Evolutionary conservation across 1,284 basidiomycete genomes (phyloP).

Genomic region (Melanopsichium pennsylvanicum): DNA sequence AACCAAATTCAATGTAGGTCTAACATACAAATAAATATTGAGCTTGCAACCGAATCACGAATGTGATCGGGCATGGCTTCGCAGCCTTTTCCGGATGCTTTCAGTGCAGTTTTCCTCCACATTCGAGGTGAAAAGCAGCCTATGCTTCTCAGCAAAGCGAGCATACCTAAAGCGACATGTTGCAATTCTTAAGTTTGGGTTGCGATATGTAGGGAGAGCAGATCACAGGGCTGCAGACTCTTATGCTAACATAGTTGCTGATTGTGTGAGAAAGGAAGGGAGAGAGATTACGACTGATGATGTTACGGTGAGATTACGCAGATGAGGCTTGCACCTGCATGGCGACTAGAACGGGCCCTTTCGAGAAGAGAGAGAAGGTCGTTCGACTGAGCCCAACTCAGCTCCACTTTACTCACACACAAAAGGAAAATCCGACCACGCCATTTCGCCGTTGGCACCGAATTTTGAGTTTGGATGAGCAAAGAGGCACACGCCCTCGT

Average conservation of each 20-base stretch:
- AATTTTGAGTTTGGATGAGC: conserved; percentile 10
- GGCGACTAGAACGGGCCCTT: conserved; percentile 15
- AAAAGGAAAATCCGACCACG: conserved; percentile 1
- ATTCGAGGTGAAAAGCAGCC: neutral
- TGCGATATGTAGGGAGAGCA: too few species aligned
- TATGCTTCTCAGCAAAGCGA: conserved; percentile 1
- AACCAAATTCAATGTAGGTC: neutral
- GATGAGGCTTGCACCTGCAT: too few species aligned
- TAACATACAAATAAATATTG: too few species aligned
- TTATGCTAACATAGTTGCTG: too few species aligned
- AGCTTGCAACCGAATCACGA: too few species aligned
- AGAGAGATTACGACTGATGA: too few species aligned
- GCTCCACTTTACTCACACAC: too few species aligned
- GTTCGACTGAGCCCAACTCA: conserved; percentile 12
- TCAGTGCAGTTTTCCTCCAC: conserved; percentile 5
- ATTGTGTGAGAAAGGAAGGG: too few species aligned
- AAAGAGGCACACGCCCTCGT: conserved; percentile 6
- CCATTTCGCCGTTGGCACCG: conserved; percentile 7
- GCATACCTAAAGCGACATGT: too few species aligned
- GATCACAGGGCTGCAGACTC: too few species aligned
- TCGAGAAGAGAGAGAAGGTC: neutral
- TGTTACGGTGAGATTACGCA: too few species aligned
- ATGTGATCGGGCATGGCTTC: neutral
- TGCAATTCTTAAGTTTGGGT: too few species aligned
- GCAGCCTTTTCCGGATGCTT: conserved; percentile 2